A percentile compares a stretch with the other conserved stretches of the same genome.
These are phyloP conservation scores for Logfia minima DNA, from an alignment of 129 eudicot genomes.

Conservation along the genomic window DNA sequence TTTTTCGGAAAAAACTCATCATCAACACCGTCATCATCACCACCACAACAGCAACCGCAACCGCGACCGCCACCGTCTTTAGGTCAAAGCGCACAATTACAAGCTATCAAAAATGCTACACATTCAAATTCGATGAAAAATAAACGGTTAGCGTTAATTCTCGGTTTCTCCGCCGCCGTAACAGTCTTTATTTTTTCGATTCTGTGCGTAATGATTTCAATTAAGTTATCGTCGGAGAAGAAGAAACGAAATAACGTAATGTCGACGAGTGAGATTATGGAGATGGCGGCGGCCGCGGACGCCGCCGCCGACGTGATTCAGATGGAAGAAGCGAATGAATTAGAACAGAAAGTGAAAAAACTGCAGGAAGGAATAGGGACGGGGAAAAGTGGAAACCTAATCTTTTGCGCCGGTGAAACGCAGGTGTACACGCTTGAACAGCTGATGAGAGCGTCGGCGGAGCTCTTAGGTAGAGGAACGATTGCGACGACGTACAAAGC, in stretches of 20 bases:
- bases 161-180: slow-evolving; percentile 46
- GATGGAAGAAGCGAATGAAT: slow-evolving; percentile 65
- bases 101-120: slow-evolving; percentile 23
- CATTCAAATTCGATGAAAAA: slow-evolving; percentile 17
- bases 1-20: slow-evolving; percentile 50
- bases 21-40: slow-evolving; percentile 14
- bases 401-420: slow-evolving; percentile 73
- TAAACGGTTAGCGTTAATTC: slow-evolving; percentile 32
- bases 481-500: slow-evolving; percentile 85
- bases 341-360: slow-evolving; percentile 71
- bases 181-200: slow-evolving; percentile 37
- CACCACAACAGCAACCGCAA: slow-evolving; percentile 14
- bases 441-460: slow-evolving; percentile 82
- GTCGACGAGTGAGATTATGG: slow-evolving; percentile 36
- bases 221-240: slow-evolving; percentile 20
- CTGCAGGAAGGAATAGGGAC: slow-evolving; percentile 46
- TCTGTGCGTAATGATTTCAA: slow-evolving; percentile 36
- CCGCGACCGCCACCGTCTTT: slow-evolving; percentile 17
- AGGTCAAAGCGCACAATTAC: slow-evolving; percentile 33
- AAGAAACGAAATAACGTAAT: not conserved
- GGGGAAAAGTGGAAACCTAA: slow-evolving; percentile 72
- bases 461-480: slow-evolving; percentile 77
- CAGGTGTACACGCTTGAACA: slow-evolving; percentile 66
- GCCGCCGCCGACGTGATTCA: slow-evolving; percentile 75
- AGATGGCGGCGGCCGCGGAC: slow-evolving; percentile 44